Evolutionary conservation across 1,139 yeast genomes (phyloP), one percentile per base, ranked within the genome.

Genomic region (Geotrichum macrosporum): DNA sequence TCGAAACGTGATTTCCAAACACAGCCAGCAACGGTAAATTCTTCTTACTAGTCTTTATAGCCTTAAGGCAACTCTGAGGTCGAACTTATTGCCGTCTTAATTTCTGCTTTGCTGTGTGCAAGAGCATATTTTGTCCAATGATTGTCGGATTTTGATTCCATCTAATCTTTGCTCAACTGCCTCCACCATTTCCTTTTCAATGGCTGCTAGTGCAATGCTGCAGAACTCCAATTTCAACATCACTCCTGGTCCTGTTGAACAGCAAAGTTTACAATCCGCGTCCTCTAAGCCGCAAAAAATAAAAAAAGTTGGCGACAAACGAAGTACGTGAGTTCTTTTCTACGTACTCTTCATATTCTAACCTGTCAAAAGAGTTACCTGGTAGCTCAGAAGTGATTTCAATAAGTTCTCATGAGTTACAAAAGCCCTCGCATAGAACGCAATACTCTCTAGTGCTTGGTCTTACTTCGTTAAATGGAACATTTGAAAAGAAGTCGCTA

Each of bases 401-500:
- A n/a, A n/a, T n/a, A n/a, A n/a, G n/a, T n/a, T n/a, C n/a, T n/a
- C n/a, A n/a, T n/a, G n/a, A n/a, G 21, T 15, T 15, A 21, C 16
- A 19, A 26, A 13, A 20, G n/a, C n/a, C 39, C 4, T 22, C 30
- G 8, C 39, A 21, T 24, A 26, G 39, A 22, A 12, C 41, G 5
- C 71, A 67, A 46, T 67, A 62, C 43, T 66, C 66, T 3, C 58
- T 66, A 56, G 78, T 84, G 41, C 76, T 89, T 13, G 81, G 88
- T 1, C 70, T 89, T 47, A 67, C 77, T 10, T 82, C 96, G 0
- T 66, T 88, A 43, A 89, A 92, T 63, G 87, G 80, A 46, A 84
- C 96, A 0, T 87, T 87, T 67, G 83, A 81, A 40, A 77, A 81
- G 48, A 92, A 92, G 64, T 80, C 84, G 45, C 69, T 94, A 32